These are phyloP conservation scores for Ilyonectria mors-panacis DNA, from an alignment of 2,329 filamentous ascomycete species.

Conservation along the genomic window DNA sequence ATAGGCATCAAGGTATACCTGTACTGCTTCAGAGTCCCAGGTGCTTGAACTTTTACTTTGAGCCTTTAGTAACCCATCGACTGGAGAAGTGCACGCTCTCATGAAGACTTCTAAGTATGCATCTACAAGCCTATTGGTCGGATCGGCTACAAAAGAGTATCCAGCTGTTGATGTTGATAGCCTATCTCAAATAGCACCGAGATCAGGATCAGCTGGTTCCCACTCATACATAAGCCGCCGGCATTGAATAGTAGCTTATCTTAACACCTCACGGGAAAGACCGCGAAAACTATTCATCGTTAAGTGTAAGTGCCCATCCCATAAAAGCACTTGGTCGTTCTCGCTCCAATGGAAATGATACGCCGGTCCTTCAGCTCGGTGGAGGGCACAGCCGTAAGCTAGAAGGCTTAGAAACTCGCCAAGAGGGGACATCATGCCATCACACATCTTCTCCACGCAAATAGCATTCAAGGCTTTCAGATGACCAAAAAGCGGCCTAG, in stretches of 20 bases:
- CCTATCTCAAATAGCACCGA: slow-evolving; percentile 3
- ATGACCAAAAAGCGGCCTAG: not conserved
- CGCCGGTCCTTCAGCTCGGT: not conserved
- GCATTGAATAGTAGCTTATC: not conserved
- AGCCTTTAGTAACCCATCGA: slow-evolving; percentile 15
- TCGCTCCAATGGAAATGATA: slow-evolving; percentile 20
- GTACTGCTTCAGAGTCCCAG: slow-evolving; percentile 9
- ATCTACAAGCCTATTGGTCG: slow-evolving; percentile 3
- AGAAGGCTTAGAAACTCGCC: slow-evolving; percentile 24
- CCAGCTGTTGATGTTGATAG: slow-evolving; percentile 9
- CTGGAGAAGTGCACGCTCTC: slow-evolving; percentile 5
- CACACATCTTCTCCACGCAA: not conserved
- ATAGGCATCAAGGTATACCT: slow-evolving; percentile 15
- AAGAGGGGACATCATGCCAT: not conserved
- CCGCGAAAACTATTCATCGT: slow-evolving; percentile 8
- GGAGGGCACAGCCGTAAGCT: slow-evolving; percentile 5
- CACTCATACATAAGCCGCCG: slow-evolving; percentile 15
- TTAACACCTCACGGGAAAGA: not conserved
- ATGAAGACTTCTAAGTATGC: slow-evolving; percentile 13
- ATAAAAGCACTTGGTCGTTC: slow-evolving; percentile 6
- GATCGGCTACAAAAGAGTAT: slow-evolving; percentile 21
- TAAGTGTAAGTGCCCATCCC: slow-evolving; percentile 6
- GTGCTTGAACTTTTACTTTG: not conserved
- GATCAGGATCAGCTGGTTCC: slow-evolving; percentile 1
- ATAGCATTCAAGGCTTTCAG: not conserved